Conservation (phyloP, 1,139 yeast species). For the Meyerozyma smithsonii region DNA sequence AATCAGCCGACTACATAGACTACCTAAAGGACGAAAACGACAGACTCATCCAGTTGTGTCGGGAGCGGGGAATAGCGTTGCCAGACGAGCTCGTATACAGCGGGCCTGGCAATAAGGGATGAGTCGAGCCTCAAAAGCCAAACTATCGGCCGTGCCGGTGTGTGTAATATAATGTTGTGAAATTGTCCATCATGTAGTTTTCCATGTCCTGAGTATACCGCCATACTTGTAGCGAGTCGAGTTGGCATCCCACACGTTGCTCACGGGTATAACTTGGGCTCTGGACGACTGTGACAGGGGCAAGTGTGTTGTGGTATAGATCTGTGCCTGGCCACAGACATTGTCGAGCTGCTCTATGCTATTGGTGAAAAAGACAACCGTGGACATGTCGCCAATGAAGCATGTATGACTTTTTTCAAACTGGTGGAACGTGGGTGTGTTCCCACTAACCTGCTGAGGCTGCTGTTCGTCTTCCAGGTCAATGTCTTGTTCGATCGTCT, state of each 20-base stretch:
- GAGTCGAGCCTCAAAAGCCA: no score
- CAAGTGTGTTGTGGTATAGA: not conserved
- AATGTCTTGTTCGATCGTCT: constrained; percentile 29
- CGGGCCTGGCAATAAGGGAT: no score
- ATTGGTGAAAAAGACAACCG: constrained; percentile 16
- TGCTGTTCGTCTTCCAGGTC: constrained; percentile 34
- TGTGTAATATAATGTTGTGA: not conserved
- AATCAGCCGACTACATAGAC: constrained; percentile 45
- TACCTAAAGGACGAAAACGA: constrained; percentile 35
- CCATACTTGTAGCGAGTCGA: not conserved
- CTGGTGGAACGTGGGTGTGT: not conserved
- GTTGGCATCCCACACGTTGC: not conserved
- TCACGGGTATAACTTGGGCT: not conserved
- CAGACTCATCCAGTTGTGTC: constrained; percentile 30
- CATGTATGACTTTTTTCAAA: constrained; percentile 10
- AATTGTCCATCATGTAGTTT: not conserved
- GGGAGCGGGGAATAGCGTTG: constrained; percentile 31
- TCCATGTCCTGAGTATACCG: not conserved
- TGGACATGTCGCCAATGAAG: constrained; percentile 9
- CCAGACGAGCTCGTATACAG: constrained; percentile 35
- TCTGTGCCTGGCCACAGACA: not conserved
- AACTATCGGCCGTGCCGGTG: not conserved
- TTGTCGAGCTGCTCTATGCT: constrained; percentile 10
- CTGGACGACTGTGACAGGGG: not conserved
- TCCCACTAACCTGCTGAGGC: no score